Evolutionary conservation across 2,329 filamentous ascomycete genomes (phyloP).

Genomic region (Kalmusia sp.): DNA sequence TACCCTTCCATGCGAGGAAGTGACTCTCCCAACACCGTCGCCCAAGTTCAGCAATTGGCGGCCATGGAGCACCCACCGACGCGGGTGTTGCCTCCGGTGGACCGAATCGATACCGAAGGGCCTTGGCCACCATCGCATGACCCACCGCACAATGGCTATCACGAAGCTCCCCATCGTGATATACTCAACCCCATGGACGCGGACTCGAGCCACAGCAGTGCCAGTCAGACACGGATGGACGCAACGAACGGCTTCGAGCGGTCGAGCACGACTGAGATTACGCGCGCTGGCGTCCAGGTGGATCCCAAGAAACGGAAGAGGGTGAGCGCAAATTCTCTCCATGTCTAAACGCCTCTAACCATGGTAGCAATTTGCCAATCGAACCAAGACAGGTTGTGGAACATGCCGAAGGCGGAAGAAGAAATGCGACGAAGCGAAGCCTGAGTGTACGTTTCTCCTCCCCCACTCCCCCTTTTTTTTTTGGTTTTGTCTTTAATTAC

Average conservation of each 20-base stretch:
- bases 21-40: slow-evolving; percentile 21
- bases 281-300: slow-evolving; percentile 54
- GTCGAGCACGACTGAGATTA: slow-evolving; percentile 45
- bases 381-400: slow-evolving; percentile 94
- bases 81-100: slow-evolving; percentile 36
- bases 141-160: slow-evolving; percentile 27
- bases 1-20: slow-evolving; percentile 49
- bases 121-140: slow-evolving; percentile 39
- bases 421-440: slow-evolving; percentile 95
- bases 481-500: no score
- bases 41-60: slow-evolving; percentile 18
- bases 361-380: slow-evolving; percentile 79
- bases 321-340: slow-evolving; percentile 41
- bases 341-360: slow-evolving; percentile 17
- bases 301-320: slow-evolving; percentile 53
- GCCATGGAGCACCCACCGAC: slow-evolving; percentile 32
- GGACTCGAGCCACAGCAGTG: slow-evolving; percentile 16
- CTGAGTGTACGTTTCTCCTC: slow-evolving; percentile 74
- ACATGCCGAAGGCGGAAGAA: slow-evolving; percentile 94
- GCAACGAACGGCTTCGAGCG: slow-evolving; percentile 24
- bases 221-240: slow-evolving; percentile 19
- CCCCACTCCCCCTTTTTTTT: slow-evolving; percentile 67
- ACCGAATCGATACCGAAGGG: slow-evolving; percentile 32
- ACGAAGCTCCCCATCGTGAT: slow-evolving; percentile 31
- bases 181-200: slow-evolving; percentile 26